phyloP scores from a whole-genome alignment of 169 alveolate genomes.

The Plasmodium sp. region DNA sequence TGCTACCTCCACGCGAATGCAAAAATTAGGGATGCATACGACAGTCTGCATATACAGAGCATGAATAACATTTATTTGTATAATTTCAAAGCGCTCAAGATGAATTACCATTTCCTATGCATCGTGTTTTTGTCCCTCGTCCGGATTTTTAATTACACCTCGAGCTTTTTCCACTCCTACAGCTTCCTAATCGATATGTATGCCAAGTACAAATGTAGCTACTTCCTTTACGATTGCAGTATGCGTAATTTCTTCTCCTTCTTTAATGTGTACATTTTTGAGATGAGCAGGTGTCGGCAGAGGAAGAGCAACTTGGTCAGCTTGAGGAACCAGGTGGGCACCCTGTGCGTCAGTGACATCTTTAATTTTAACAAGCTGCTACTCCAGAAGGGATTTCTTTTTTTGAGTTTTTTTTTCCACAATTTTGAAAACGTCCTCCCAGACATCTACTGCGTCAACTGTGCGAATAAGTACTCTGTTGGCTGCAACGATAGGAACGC shows the following conservation, averaged over 20 bases:
- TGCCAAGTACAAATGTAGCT: conserved; percentile 53
- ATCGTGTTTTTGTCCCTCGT: background rate
- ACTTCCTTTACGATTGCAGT: conserved; percentile 10
- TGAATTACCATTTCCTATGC: conserved; percentile 37
- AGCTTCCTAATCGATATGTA: conserved; percentile 9
- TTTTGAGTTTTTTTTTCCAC: conserved; percentile 30
- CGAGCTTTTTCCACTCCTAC: conserved; percentile 29
- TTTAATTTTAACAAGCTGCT: conserved; percentile 24
- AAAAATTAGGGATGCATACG: conserved; percentile 13
- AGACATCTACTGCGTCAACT: conserved; percentile 42
- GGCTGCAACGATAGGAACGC: background rate
- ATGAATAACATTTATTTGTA: conserved; percentile 50
- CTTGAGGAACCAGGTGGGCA: background rate
- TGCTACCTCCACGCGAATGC: conserved; percentile 18
- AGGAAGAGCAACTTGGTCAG: background rate
- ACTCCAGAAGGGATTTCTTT: conserved; percentile 48
- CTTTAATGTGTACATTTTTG: conserved; percentile 23
- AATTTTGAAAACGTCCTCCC: conserved; percentile 22
- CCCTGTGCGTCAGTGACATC: conserved; percentile 12
- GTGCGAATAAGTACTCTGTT: conserved; percentile 29
- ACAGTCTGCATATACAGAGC: background rate
- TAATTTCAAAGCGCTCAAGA: conserved; percentile 22
- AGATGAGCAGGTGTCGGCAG: background rate
- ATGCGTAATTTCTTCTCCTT: conserved; percentile 25
- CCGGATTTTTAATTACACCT: conserved; percentile 20